Base-by-base conservation (phyloP, 2,329 filamentous ascomycete genomes). In the Colletotrichum liaoningense region DNA sequence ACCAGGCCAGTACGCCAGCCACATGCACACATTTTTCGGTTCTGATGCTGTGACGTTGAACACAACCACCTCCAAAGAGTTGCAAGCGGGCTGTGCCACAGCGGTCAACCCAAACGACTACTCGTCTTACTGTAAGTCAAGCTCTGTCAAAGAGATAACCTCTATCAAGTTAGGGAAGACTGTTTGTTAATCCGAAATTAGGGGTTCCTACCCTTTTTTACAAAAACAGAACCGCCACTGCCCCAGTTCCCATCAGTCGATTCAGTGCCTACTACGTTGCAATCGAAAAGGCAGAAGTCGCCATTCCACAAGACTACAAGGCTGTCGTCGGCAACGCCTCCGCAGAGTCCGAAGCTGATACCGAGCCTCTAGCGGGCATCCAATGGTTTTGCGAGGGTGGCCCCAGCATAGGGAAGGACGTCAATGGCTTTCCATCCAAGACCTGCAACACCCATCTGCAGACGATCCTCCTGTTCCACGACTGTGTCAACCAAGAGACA, bases 201-300 rank as follows among this genome's bases (percentile, higher is more conserved):
- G 76, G 83, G 85, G 80, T 83, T 0, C 85, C 85, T 0, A 86
- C 85, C 0, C 78, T 84, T 3, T 80, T 84, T 2, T 82, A 81
- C 75, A 82, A 81, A 8, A 75, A 77, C 54, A 75, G 80, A 24
- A 79, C 80, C 46, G 77, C 72, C 16, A 79, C 79, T 42, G 82
- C 76, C 9, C 79, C 80, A 16, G 81, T 81, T 14, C 80, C 76
- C 66, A 77, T 78, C 60, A 76, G 74, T 68, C 82, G 83, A 63
- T 87, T 88, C 80, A 84, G 80, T 46, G 84, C 85, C 22, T 87
- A 87, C 79, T 87, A 87, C 79, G 84, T 79, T 35, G 71, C 83
- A 35, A 80, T 84, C 26, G 81, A 82, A 7, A 77, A 80, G n/a
- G 85, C 85, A 35, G 85, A 87, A 73, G 78, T 87, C 6, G 75